phyloP scores from a whole-genome alignment of 257 asterid species.

The Handroanthus guayacan region DNA sequence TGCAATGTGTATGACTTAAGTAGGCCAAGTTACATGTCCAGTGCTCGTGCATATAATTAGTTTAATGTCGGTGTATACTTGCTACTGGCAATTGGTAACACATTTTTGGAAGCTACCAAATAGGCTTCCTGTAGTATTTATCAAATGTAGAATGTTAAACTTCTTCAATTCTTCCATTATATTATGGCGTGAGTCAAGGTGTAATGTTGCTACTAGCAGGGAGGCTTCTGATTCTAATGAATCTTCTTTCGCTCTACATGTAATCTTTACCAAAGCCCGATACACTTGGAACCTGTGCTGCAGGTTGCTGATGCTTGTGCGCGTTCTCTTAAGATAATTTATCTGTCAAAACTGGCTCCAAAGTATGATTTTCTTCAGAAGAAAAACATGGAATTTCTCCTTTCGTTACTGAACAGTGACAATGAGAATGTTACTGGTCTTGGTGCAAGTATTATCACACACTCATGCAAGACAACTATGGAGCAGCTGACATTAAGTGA shows the following conservation, averaged over 20 bases:
- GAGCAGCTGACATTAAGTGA: slow-evolving; percentile 83
- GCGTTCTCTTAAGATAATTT: slow-evolving; percentile 88
- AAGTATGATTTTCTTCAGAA: slow-evolving; percentile 74
- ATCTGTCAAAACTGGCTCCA: slow-evolving; percentile 88
- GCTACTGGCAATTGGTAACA: background rate
- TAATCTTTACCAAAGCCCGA: slow-evolving; percentile 24
- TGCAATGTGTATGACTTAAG: slow-evolving; percentile 9
- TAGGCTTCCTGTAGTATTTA: slow-evolving; percentile 19
- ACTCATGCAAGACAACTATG: slow-evolving; percentile 73
- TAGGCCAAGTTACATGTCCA: background rate
- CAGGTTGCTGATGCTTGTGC: slow-evolving; percentile 97
- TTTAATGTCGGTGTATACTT: slow-evolving; percentile 4
- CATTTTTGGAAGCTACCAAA: background rate
- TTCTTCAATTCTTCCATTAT: slow-evolving; percentile 4
- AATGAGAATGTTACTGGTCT: slow-evolving; percentile 90
- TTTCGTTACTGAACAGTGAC: slow-evolving; percentile 68
- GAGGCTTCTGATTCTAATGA: slow-evolving; percentile 21
- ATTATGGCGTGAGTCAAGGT: slow-evolving; percentile 7
- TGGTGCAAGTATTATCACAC: slow-evolving; percentile 86
- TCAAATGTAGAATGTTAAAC: background rate
- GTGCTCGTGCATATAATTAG: background rate
- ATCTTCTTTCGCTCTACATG: slow-evolving; percentile 8
- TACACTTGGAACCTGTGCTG: slow-evolving; percentile 41
- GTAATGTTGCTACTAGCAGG: slow-evolving; percentile 8
- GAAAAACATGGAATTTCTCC: slow-evolving; percentile 73